Evolutionary conservation across 148 eudicot genomes (phyloP).

Genomic region (Vaccinium macrocarpon): DNA sequence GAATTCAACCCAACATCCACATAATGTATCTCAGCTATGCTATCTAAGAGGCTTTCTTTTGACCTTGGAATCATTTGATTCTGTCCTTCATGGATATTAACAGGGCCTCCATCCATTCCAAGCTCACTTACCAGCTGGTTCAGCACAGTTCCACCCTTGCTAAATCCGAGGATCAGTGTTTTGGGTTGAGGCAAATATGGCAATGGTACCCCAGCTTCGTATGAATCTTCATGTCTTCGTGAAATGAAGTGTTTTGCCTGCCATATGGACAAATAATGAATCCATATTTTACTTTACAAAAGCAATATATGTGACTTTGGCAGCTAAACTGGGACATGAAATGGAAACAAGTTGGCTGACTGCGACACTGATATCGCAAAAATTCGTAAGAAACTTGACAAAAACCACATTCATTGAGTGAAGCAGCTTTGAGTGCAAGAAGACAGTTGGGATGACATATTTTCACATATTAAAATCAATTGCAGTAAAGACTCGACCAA

Average conservation of each 20-base stretch:
- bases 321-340: neutral
- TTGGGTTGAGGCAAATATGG: conserved; percentile 31
- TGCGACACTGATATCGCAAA: neutral
- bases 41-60: conserved; percentile 56
- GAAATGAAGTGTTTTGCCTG: conserved; percentile 37
- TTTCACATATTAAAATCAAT: neutral
- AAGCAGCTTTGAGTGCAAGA: neutral
- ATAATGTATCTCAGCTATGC: conserved; percentile 75
- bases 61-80: conserved; percentile 52
- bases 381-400: neutral
- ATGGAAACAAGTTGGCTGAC: neutral
- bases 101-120: conserved; percentile 9
- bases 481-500: neutral
- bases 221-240: conserved; percentile 30
- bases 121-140: conserved; percentile 82
- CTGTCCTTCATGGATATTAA: conserved; percentile 16
- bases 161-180: conserved; percentile 76
- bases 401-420: neutral
- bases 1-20: conserved; percentile 88
- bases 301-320: neutral
- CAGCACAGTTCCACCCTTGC: conserved; percentile 83
- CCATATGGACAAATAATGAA: conserved; percentile 17
- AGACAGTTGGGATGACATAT: neutral
- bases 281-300: neutral
- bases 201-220: conserved; percentile 29